Conservation (phyloP, 768 basidiomycete species). For the Mycena rebaudengoi region DNA sequence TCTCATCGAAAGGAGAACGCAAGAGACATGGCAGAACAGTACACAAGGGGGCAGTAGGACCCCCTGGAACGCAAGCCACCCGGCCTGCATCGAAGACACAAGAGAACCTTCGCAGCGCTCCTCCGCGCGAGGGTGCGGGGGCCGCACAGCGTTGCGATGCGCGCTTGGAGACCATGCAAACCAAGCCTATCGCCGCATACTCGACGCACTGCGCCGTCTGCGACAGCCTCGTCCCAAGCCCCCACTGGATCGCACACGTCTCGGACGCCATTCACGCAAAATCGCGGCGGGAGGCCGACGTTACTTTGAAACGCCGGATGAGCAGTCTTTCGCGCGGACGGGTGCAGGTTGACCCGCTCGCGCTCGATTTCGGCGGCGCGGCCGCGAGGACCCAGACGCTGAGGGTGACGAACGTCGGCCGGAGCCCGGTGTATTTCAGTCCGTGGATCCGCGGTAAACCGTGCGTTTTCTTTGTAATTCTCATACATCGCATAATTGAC, state of each 20-base stretch:
- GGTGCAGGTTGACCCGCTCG: neutral
- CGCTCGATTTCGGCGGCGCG: neutral
- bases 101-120: too few species aligned
- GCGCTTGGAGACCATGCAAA: neutral
- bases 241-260: neutral
- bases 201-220: neutral
- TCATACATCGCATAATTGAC: neutral
- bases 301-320: neutral
- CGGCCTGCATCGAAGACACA: too few species aligned
- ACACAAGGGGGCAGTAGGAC: neutral
- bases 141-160: neutral
- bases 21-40: neutral
- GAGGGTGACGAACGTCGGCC: neutral
- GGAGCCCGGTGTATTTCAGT: neutral
- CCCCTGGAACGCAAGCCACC: slow-evolving; percentile 1
- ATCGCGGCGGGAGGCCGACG: neutral
- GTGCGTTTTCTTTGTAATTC: neutral
- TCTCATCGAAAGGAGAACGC: neutral
- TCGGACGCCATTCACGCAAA: neutral
- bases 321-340: neutral
- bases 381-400: neutral
- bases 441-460: neutral
- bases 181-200: neutral
- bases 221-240: neutral
- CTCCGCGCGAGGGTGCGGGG: neutral